Conservation (phyloP, 140 eudicot genomes). For the Flaveria floridana region DNA sequence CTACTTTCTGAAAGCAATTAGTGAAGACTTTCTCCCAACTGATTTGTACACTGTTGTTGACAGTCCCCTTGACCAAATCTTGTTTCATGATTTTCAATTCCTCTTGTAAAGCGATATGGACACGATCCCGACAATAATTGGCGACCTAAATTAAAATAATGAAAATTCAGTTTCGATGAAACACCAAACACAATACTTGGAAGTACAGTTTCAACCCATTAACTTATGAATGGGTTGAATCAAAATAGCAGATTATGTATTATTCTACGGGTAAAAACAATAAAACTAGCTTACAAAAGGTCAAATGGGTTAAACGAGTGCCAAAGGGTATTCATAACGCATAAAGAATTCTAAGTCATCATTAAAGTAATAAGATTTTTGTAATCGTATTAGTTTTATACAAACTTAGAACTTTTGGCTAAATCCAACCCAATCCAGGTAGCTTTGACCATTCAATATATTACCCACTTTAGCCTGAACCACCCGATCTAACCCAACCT, state of each 20-base stretch:
- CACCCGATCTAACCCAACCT: background rate
- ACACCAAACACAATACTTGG: background rate
- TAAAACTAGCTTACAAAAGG: no score
- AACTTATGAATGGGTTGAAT: background rate
- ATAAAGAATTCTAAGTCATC: no score
- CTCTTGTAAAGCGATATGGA: constrained; percentile 64
- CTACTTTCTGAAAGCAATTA: constrained; percentile 70
- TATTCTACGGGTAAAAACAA: no score
- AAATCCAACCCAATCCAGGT: background rate
- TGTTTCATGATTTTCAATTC: constrained; percentile 48
- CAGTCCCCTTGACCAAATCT: constrained; percentile 40
- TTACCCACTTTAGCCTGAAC: background rate
- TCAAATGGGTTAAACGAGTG: no score
- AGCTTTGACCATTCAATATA: background rate
- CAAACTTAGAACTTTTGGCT: background rate
- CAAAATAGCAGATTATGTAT: no score
- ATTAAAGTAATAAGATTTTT: background rate
- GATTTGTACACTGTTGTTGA: constrained; percentile 44
- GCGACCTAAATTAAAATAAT: constrained; percentile 58
- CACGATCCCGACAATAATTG: constrained; percentile 74
- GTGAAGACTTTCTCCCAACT: constrained; percentile 70
- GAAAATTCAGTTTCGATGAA: background rate
- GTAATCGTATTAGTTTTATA: background rate
- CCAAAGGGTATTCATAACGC: no score
- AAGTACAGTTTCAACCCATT: background rate